Percentiles rank a stretch among this genome's conserved stretches.
phyloP scores from a whole-genome alignment of 192 early-diverging fungal species.

The Anaeromyces robustus region DNA sequence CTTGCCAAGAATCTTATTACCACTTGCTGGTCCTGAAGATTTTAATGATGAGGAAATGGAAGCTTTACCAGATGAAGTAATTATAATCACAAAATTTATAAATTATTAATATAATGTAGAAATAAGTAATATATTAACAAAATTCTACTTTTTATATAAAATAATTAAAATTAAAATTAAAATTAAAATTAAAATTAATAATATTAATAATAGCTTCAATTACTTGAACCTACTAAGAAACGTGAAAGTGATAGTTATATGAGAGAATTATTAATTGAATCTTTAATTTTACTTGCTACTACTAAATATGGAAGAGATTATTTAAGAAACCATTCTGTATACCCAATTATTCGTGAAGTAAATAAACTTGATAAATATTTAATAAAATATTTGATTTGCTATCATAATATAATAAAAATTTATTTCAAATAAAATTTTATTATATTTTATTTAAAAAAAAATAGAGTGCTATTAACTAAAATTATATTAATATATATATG shows the following conservation, averaged over 20 bases:
- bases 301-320: conserved; percentile 63
- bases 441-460: no score
- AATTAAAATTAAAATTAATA: neutral
- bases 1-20: conserved; percentile 74
- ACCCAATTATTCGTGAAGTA: conserved; percentile 68
- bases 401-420: no score
- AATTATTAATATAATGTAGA: no score
- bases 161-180: no score
- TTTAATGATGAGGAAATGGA: conserved; percentile 90
- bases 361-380: no score
- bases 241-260: conserved; percentile 67
- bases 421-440: no score
- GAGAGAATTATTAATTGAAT: conserved; percentile 59
- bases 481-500: no score
- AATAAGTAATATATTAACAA: no score
- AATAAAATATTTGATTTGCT: no score
- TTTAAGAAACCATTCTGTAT: conserved; percentile 64
- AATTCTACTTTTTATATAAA: no score
- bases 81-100: no score
- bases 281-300: conserved; percentile 57
- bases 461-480: no score
- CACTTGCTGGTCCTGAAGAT: conserved; percentile 82
- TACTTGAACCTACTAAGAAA: conserved; percentile 13
- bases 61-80: conserved; percentile 80
- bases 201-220: neutral